phyloP scores from a whole-genome alignment of 495 filamentous ascomycete genomes.

The Hypoxylon perforatum region DNA sequence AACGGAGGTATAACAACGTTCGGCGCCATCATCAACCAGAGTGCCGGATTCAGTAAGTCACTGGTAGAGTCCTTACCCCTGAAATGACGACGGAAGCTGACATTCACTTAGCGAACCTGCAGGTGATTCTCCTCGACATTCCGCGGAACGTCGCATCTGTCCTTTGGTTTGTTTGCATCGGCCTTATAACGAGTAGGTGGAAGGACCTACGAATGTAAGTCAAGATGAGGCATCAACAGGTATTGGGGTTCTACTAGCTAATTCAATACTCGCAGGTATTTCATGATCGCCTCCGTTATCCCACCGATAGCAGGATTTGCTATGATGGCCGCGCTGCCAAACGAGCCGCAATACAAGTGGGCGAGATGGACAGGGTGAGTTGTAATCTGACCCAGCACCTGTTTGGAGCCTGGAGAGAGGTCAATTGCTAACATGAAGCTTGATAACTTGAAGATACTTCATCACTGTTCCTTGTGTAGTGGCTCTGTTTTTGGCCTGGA shows the following conservation, averaged over 20 bases:
- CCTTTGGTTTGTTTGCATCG: conserved; percentile 44
- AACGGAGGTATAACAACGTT: conserved; percentile 65
- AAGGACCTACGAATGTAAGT: conserved; percentile 48
- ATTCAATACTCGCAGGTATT: conserved; percentile 32
- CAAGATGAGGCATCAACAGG: neutral
- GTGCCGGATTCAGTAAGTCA: conserved; percentile 54
- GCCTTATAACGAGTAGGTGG: conserved; percentile 39
- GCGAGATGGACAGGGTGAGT: conserved; percentile 46
- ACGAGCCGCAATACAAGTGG: conserved; percentile 48
- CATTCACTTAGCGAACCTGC: conserved; percentile 33
- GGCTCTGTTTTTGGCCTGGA: conserved; percentile 45
- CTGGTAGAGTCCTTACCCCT: neutral
- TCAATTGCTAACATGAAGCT: neutral
- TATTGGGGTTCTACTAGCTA: neutral
- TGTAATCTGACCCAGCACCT: neutral
- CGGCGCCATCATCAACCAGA: conserved; percentile 58
- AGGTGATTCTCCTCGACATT: conserved; percentile 47
- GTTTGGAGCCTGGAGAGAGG: neutral
- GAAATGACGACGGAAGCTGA: neutral
- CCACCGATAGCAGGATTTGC: conserved; percentile 45
- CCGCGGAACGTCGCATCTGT: conserved; percentile 43
- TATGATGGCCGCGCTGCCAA: conserved; percentile 44
- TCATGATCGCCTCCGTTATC: conserved; percentile 47
- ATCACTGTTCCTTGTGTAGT: conserved; percentile 43
- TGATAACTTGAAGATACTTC: conserved; percentile 35